phyloP scores from a whole-genome alignment of 1,284 basidiomycete species.

The Salmacisia buchloeana region DNA sequence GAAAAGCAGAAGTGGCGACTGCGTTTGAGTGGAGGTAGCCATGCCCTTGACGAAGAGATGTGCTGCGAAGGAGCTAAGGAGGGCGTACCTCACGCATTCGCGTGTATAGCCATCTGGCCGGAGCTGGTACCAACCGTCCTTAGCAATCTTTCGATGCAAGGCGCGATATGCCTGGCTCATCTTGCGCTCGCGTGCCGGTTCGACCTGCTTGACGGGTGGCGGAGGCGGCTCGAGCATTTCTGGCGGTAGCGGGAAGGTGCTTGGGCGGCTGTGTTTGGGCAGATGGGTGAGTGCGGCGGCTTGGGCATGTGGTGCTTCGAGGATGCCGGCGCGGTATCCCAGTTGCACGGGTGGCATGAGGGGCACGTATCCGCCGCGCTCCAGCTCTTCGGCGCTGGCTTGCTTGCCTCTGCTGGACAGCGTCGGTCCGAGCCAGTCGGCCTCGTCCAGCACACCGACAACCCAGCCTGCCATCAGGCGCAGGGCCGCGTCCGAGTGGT shows the following conservation, averaged over 20 bases:
- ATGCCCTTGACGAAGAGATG: slow-evolving; percentile 54
- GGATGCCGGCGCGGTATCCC: slow-evolving; percentile 4
- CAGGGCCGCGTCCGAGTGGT: slow-evolving; percentile 68
- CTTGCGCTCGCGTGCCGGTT: slow-evolving; percentile 61
- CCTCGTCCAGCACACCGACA: slow-evolving; percentile 66
- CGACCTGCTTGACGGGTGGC: slow-evolving; percentile 53
- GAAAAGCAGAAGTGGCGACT: slow-evolving; percentile 54
- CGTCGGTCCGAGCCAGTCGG: slow-evolving; percentile 49
- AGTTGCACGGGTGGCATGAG: slow-evolving; percentile 61
- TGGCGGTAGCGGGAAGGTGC: slow-evolving; percentile 39
- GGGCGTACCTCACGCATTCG: slow-evolving; percentile 70
- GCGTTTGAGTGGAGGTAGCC: neutral
- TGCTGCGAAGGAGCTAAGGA: slow-evolving; percentile 62
- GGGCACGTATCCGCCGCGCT: slow-evolving; percentile 78
- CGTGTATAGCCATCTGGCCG: slow-evolving; percentile 85
- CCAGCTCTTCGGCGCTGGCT: slow-evolving; percentile 14
- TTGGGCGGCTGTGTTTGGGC: slow-evolving; percentile 13
- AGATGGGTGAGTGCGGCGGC: neutral
- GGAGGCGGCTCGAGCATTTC: slow-evolving; percentile 48
- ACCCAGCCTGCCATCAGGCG: slow-evolving; percentile 66
- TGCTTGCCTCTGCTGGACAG: neutral
- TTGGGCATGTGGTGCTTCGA: slow-evolving; percentile 6
- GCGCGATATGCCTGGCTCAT: slow-evolving; percentile 74
- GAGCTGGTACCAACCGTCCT: slow-evolving; percentile 77
- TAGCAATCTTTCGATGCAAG: slow-evolving; percentile 69